Conservation (phyloP, 257 asterid species). For the Primulina huaijiensis region DNA sequence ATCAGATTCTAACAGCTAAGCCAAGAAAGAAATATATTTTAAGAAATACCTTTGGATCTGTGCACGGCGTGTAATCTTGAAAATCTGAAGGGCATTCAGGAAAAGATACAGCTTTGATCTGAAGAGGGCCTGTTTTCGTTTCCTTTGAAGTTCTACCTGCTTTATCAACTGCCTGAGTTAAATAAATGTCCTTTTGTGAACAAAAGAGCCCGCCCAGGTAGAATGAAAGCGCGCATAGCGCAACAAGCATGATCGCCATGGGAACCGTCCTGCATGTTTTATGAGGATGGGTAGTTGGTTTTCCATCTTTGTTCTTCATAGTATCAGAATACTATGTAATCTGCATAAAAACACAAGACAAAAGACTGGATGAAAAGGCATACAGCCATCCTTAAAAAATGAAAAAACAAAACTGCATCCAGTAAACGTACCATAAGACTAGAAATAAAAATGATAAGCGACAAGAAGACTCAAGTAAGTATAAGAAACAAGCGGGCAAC, state of each 20-base stretch:
- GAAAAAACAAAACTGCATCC: background rate
- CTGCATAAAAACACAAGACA: constrained; percentile 31
- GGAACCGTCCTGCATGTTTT: constrained; percentile 56
- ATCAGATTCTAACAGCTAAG: background rate
- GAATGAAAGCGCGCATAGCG: constrained; percentile 86
- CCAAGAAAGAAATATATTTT: constrained; percentile 7
- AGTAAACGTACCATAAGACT: background rate
- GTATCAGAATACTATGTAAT: constrained; percentile 37
- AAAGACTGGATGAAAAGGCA: background rate
- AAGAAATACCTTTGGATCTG: constrained; percentile 79
- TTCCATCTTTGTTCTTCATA: constrained; percentile 91
- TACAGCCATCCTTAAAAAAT: constrained; percentile 2
- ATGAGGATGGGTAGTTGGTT: constrained; percentile 48
- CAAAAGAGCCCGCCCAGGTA: constrained; percentile 89
- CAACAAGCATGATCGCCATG: constrained; percentile 61
- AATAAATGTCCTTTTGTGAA: constrained; percentile 51
- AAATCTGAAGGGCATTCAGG: constrained; percentile 67
- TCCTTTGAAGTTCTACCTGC: constrained; percentile 33
- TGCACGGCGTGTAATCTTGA: constrained; percentile 98
- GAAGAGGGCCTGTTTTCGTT: constrained; percentile 43
- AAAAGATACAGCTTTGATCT: constrained; percentile 53
- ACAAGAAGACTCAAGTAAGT: background rate
- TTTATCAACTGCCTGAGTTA: constrained; percentile 27
- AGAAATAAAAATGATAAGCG: background rate
- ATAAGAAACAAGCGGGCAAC: background rate